Evolutionary conservation across 495 filamentous ascomycete species (phyloP), one percentile per base, ranked within the genome.

Genomic region (Hypomontagnella submonticulosa): DNA sequence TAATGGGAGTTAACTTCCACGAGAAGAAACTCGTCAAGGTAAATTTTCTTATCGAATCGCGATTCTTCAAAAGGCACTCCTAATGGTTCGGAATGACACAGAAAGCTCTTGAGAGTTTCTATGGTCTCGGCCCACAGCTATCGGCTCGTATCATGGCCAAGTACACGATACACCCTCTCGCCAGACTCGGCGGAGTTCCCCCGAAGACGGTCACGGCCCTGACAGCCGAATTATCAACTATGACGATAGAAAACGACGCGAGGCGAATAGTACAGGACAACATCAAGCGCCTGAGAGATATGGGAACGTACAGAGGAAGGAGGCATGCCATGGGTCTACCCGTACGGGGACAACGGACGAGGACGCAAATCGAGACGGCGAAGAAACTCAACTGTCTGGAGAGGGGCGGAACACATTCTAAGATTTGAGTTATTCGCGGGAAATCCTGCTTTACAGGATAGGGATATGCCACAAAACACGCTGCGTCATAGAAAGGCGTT

Each of bases 241-340:
- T 99, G 93, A 96, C 89, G 40, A 92, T 97, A 61, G 96, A 98
- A 75, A 97, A 91, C 70, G 93, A 99, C 66, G 81, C 96, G 59
- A 80, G 87, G 72, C 82, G 88, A 74, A 81, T 91, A 51, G 67
- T 97, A 38, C 77, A 86, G 66, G 92, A 97, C 30, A 91, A 98
- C 71, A 96, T 99, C 67, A 84, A 83, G 70, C 84, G 95, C 33
- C 71, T 99, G 75, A 88, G 89, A 73, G 93, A 97, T 75, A 97
- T 96, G 78, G 94, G 94, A 33, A 87, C 90, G 10, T 96, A 97
- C 76, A 81, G 96, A 36, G 95, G 95, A 53, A 86, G 91, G 74
- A 80, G 96, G 62, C 95, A 99, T 83, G 94, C 93, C 37, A 89
- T 96, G 86, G 85, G 87, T 46, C 76, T 96, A 79, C 93, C 93